Evolutionary conservation across 768 basidiomycete genomes (phyloP), one percentile per base, ranked within the genome.

Genomic region (Boletus bicolor): DNA sequence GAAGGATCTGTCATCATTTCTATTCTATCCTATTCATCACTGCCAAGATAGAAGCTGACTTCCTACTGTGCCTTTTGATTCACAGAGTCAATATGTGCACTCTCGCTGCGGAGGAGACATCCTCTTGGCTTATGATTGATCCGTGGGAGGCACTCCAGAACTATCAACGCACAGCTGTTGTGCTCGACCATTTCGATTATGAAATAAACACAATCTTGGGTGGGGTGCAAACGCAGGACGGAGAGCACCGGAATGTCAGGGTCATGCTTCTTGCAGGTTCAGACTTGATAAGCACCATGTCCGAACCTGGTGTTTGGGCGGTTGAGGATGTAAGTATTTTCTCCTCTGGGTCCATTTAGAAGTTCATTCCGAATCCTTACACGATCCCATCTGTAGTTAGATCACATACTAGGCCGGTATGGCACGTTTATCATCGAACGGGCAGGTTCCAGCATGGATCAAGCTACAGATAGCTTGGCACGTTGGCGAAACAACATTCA

Each of bases 221-320:
- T 6, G 96, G 94, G 44, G 83, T 92, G 32, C 75, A 77, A 24
- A 85, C 85, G 4, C 79, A 82, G 61, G 86, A 87, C 68, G 87
- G 89, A 49, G 82, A 91, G 76, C 82, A 81, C 64, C 82, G 87
- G 58, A 76, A 81, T 67, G 86, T 91, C 60, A 86, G 86, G 59
- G 80, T 98, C 61, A 91, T 98, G 88, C 83, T 99, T 41, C 83
- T 99, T 51, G 97, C 97, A 5, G 97, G 97, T n/a, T 94, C 91
- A 11, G 97, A 99, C 74, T 79, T 99, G 64, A 98, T 98, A 72
- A 86, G 91, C 65, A 97, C 94, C 28, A 98, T 99, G 88, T 91
- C 91, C 62, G 94, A 98, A 75, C 97, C 97, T 28, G 96, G 97
- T 17, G 96, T 99, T 37, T 99, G 97, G 97, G 85, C 87, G 53